These are phyloP conservation scores for Gnaphalium uliginosum DNA, from an alignment of 129 eudicot species.

Conservation along the genomic window DNA sequence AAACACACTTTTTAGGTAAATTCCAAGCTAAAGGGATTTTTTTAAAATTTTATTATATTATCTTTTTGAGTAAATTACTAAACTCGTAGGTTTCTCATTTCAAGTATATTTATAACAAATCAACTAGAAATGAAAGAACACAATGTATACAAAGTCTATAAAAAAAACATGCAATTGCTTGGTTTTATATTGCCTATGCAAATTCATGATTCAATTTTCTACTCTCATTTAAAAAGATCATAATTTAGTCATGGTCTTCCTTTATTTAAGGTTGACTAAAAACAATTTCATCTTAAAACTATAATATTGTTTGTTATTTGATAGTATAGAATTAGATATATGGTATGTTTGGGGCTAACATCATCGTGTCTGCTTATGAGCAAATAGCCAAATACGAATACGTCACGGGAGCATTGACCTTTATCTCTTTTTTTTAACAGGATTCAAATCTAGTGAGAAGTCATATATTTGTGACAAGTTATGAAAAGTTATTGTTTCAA, in stretches of 20 bases:
- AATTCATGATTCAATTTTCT: neutral
- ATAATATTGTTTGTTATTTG: neutral
- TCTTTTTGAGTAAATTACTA: neutral
- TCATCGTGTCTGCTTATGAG: neutral
- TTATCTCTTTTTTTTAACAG: too few species aligned
- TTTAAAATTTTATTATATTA: neutral
- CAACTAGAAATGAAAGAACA: neutral
- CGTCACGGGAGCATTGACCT: neutral
- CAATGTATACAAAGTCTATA: neutral
- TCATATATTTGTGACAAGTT: too few species aligned
- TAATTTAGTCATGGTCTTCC: neutral
- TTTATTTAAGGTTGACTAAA: neutral
- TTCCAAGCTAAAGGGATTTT: conserved; percentile 26
- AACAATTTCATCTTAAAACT: neutral
- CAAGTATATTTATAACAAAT: neutral
- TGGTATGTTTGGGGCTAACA: neutral
- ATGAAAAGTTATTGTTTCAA: too few species aligned
- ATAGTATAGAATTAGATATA: neutral
- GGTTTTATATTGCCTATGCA: neutral
- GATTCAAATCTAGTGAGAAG: too few species aligned
- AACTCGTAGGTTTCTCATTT: neutral
- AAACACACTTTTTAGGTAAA: conserved; percentile 30
- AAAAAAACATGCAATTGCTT: neutral
- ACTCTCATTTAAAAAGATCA: neutral
- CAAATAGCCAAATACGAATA: neutral